Percentiles rank a stretch among this genome's conserved stretches.
Evolutionary conservation across 179 eudicot genomes (phyloP).

Genomic region (Sideroxylon spinosum): DNA sequence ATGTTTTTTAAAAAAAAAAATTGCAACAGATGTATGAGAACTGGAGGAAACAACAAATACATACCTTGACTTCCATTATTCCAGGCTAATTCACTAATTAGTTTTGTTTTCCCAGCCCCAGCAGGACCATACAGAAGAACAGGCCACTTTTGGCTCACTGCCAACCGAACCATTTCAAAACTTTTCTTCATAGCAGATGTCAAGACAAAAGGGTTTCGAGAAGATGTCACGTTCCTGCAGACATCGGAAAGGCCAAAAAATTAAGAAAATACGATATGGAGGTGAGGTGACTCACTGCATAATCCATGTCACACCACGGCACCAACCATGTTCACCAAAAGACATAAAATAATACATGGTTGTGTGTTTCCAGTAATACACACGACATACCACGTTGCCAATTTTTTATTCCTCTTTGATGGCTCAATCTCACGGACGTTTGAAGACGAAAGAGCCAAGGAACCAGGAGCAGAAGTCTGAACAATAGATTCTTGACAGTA

Average conservation of each 20-base stretch:
- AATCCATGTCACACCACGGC: not conserved
- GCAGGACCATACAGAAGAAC: slow-evolving; percentile 94
- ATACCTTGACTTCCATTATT: slow-evolving; percentile 70
- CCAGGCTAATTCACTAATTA: slow-evolving; percentile 59
- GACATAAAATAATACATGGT: not conserved
- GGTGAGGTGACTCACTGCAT: not conserved
- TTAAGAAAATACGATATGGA: not conserved
- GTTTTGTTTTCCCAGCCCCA: slow-evolving; percentile 88
- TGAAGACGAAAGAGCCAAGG: slow-evolving; percentile 23
- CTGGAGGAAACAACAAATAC: slow-evolving; percentile 22
- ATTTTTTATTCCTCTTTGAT: slow-evolving; percentile 26
- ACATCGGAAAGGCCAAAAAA: slow-evolving; percentile 2
- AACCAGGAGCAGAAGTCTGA: slow-evolving; percentile 15
- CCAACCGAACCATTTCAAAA: slow-evolving; percentile 78
- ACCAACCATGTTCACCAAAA: not conserved
- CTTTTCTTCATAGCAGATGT: slow-evolving; percentile 65
- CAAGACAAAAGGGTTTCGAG: slow-evolving; percentile 53
- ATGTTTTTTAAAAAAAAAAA: no score
- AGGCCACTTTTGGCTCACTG: slow-evolving; percentile 91
- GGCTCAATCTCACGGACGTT: slow-evolving; percentile 31
- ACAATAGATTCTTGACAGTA: slow-evolving; percentile 7
- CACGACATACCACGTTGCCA: slow-evolving; percentile 27
- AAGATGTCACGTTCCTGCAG: slow-evolving; percentile 24
- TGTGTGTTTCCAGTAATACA: not conserved
- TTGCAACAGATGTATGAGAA: not conserved